Percentiles rank a stretch among this genome's conserved stretches.
Evolutionary conservation across 768 basidiomycete genomes (phyloP).

Genomic region (Agaricus subrufescens): DNA sequence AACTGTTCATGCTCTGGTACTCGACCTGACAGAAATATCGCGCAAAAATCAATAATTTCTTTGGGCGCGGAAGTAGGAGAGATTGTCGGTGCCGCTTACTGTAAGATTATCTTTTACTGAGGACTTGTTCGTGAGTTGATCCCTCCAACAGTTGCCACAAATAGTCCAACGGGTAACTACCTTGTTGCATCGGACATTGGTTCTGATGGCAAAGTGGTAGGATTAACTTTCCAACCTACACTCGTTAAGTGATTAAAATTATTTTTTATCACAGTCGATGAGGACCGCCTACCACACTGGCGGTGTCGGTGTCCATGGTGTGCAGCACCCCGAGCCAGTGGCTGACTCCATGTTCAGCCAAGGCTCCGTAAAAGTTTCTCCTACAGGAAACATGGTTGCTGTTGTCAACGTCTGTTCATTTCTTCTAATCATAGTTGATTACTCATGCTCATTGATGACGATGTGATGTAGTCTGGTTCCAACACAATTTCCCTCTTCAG

Average conservation of each 20-base stretch:
- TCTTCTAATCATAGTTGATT: not conserved
- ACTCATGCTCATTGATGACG: not conserved
- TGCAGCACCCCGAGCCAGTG: constrained; percentile 24
- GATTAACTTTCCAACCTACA: constrained; percentile 13
- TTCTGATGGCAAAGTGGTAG: constrained; percentile 36
- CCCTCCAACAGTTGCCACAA: constrained; percentile 39
- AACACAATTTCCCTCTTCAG: constrained; percentile 37
- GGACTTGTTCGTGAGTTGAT: not conserved
- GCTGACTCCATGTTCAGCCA: constrained; percentile 29
- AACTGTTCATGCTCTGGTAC: not conserved
- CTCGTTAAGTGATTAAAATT: not conserved
- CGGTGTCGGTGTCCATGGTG: constrained; percentile 33
- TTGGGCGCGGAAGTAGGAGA: not conserved
- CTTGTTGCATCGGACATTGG: constrained; percentile 38
- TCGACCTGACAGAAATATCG: no score
- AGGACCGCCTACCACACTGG: constrained; percentile 25
- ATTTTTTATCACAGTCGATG: constrained; percentile 20
- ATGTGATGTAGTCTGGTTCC: constrained; percentile 35
- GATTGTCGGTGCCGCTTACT: constrained; percentile 25
- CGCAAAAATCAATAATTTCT: no score
- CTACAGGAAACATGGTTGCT: constrained; percentile 27
- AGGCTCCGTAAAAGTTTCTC: constrained; percentile 33
- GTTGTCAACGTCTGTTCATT: constrained; percentile 28
- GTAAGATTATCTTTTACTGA: constrained; percentile 10
- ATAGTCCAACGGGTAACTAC: constrained; percentile 41